Evolutionary conservation across 1,139 yeast genomes (phyloP), one percentile per base, ranked within the genome.

Genomic region (Saccharomyces hybrid): DNA sequence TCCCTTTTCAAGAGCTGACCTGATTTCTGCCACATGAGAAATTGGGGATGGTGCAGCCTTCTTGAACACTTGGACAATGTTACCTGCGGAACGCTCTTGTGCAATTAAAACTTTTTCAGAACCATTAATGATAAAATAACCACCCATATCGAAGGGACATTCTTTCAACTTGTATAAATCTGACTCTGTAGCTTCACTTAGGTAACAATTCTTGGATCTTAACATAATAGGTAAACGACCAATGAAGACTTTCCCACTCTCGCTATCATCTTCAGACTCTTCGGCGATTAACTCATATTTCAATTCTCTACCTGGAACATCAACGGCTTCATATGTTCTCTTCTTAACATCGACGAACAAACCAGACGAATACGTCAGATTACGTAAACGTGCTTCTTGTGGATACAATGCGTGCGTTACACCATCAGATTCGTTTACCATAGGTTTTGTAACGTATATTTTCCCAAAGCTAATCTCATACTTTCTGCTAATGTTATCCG

Each of bases 101-200:
- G 99, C 99, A 76, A 93, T 95, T 68, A 93, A 79, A 56, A 93
- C 99, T 73, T 93, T 93, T 73, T 93, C 99, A 27, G 97, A 90
- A 65, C 99, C 99, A 75, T 93, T 93, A 68, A 93, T 93, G 64
- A 93, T 95, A 69, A 93, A 93, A 73, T 93, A 93, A 59, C 99
- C 99, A 72, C 99, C 99, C 93, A 90, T 93, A 78, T 93, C 99
- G 72, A 88, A 93, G 31, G 99, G 99, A 75, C 99, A 93, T 74
- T 93, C 99, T 73, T 93, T 91, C 68, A 93, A 81, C 66, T 91
- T 96, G 72, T 90, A 93, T 67, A 91, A 82, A 72, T 93, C 99
- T 63, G 88, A 91, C 65, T 93, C 99, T n/a, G 89, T 84, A 63
- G 93, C 80, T 59, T 89, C 96, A 66, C 91, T 81, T 65, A 95